Evolutionary conservation across 2,329 filamentous ascomycete genomes (phyloP).

Genomic region (Cephalotrichum gorgonifer): DNA sequence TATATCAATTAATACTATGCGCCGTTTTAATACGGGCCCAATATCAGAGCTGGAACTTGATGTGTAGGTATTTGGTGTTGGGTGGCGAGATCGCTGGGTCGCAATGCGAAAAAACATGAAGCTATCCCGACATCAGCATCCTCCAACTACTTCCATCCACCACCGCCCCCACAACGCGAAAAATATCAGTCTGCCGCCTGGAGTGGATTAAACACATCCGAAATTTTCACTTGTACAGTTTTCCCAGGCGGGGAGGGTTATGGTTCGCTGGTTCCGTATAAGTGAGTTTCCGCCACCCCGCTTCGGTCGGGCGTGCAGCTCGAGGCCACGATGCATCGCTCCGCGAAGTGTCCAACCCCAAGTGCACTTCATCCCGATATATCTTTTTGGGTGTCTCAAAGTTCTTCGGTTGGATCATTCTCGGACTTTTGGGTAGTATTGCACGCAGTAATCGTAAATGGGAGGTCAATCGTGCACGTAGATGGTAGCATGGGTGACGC

Average conservation of each 20-base stretch:
- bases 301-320: background rate
- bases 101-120: constrained; percentile 3
- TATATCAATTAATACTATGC: background rate
- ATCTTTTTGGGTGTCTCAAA: background rate
- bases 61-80: background rate
- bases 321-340: background rate
- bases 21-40: background rate
- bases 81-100: no score
- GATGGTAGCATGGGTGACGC: no score
- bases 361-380: background rate
- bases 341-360: background rate
- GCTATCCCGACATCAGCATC: constrained; percentile 5
- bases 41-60: constrained; percentile 1
- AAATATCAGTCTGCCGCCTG: background rate
- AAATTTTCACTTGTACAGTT: background rate
- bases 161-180: background rate
- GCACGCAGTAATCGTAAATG: no score
- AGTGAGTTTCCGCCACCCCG: constrained; percentile 1
- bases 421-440: background rate
- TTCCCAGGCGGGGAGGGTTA: background rate
- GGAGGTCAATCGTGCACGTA: no score
- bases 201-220: background rate
- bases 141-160: background rate
- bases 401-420: background rate
- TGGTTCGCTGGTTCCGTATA: background rate